These are phyloP conservation scores for Coprinopsis marcescibilis DNA, from an alignment of 768 basidiomycete species.

Conservation along the genomic window DNA sequence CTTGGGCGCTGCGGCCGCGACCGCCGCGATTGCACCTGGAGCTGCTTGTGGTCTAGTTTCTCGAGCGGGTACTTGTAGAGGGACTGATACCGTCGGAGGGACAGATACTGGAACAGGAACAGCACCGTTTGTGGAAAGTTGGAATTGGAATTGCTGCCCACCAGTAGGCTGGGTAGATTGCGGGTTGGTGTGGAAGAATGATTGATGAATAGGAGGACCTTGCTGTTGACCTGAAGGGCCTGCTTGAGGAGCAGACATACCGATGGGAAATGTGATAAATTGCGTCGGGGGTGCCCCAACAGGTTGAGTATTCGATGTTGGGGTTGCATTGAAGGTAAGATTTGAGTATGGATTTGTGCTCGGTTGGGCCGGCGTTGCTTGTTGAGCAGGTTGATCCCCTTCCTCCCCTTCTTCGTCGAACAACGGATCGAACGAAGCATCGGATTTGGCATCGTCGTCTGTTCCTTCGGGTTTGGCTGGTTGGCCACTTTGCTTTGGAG, in stretches of 20 bases:
- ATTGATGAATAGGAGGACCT: not conserved
- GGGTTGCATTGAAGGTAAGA: not conserved
- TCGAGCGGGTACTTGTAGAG: conserved; percentile 9
- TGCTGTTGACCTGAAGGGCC: not conserved
- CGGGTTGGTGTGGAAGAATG: not conserved
- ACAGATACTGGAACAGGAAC: not conserved
- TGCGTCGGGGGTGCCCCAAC: conserved; percentile 9
- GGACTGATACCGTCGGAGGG: conserved; percentile 13
- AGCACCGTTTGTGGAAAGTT: conserved; percentile 3
- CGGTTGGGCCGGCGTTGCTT: conserved; percentile 7
- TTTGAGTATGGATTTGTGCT: conserved; percentile 11
- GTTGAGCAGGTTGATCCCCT: conserved; percentile 27
- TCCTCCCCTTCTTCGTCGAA: conserved; percentile 78
- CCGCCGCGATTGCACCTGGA: conserved; percentile 15
- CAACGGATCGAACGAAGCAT: conserved; percentile 80
- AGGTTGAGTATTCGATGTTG: conserved; percentile 15
- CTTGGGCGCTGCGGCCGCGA: conserved; percentile 50
- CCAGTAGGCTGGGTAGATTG: conserved; percentile 4
- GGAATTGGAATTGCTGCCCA: conserved; percentile 12
- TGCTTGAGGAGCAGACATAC: not conserved
- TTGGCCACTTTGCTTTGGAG: conserved; percentile 5
- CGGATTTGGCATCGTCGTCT: conserved; percentile 64
- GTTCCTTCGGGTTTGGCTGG: not conserved
- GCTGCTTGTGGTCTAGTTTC: conserved; percentile 12
- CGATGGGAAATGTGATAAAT: conserved; percentile 4